Evolutionary conservation across 2,329 filamentous ascomycete genomes (phyloP).

Genomic region (Lecanoromycetidae sp.): DNA sequence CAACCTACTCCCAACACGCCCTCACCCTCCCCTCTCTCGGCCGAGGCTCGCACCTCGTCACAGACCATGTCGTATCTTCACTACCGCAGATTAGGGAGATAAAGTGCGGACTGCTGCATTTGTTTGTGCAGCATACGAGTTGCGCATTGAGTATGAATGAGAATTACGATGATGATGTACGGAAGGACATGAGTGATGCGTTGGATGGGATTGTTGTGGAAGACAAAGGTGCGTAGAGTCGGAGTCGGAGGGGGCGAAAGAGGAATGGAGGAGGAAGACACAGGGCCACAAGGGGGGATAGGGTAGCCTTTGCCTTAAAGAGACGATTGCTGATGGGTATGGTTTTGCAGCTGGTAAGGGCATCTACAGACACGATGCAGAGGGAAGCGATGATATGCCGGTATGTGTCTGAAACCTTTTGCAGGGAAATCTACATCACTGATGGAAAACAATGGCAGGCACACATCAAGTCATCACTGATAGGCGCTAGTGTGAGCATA

Average conservation of each 20-base stretch:
- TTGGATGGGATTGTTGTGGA: constrained; percentile 81
- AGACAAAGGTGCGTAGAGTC: constrained; percentile 37
- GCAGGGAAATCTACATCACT: background rate
- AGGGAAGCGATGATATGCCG: constrained; percentile 90
- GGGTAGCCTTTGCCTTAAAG: background rate
- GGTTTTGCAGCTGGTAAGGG: constrained; percentile 38
- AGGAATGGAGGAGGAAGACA: too few species aligned
- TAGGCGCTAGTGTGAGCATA: constrained; percentile 80
- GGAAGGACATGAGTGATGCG: constrained; percentile 85
- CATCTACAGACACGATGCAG: constrained; percentile 75
- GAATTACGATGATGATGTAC: constrained; percentile 78
- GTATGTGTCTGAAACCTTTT: constrained; percentile 33
- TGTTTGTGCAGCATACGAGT: constrained; percentile 92
- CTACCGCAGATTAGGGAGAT: constrained; percentile 68
- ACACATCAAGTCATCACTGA: constrained; percentile 81
- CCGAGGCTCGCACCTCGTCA: constrained; percentile 82
- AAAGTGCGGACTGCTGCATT: constrained; percentile 72
- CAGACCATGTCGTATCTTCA: constrained; percentile 55
- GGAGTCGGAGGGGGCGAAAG: constrained; percentile 20
- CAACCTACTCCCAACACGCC: constrained; percentile 26
- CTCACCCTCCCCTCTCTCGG: constrained; percentile 65
- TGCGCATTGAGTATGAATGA: constrained; percentile 88
- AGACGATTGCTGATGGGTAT: background rate
- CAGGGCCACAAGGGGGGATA: background rate
- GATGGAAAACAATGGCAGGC: constrained; percentile 39